Percentiles rank a stretch among this genome's conserved stretches.
Evolutionary conservation across 768 basidiomycete species (phyloP).

Genomic region (Leccinum pellstonianum): DNA sequence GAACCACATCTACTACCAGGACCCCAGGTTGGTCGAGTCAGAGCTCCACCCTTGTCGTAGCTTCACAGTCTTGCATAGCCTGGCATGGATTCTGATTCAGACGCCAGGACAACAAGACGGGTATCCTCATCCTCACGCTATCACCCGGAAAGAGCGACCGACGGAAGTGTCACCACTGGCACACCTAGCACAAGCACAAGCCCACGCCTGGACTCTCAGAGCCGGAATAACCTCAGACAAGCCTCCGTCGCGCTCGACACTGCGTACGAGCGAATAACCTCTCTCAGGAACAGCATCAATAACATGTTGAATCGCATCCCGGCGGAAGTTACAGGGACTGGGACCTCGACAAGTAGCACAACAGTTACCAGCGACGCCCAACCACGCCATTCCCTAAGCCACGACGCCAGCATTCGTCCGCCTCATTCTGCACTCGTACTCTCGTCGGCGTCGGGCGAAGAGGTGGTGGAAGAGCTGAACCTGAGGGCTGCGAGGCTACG

Average conservation of each 20-base stretch:
- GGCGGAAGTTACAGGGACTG: constrained; percentile 29
- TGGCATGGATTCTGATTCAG: constrained; percentile 23
- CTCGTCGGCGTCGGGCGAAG: constrained; percentile 19
- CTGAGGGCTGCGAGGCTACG: constrained; percentile 29
- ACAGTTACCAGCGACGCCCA: constrained; percentile 7
- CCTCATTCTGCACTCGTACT: constrained; percentile 32
- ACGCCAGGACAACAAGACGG: constrained; percentile 10
- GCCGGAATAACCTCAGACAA: constrained; percentile 43
- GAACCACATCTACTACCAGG: background rate
- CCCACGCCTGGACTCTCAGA: constrained; percentile 19
- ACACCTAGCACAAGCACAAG: constrained; percentile 13
- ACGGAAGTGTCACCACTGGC: constrained; percentile 1
- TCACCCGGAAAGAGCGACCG: constrained; percentile 12
- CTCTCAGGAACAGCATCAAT: constrained; percentile 51
- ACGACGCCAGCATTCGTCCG: constrained; percentile 30
- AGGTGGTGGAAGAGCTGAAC: constrained; percentile 28
- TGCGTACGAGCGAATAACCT: constrained; percentile 54
- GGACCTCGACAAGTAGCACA: constrained; percentile 1
- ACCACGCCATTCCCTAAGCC: constrained; percentile 7
- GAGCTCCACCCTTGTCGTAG: background rate
- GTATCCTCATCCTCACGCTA: constrained; percentile 13
- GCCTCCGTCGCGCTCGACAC: constrained; percentile 55
- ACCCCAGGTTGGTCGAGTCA: background rate
- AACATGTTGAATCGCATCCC: constrained; percentile 41
- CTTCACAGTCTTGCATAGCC: constrained; percentile 3